A percentile compares a stretch with the other conserved stretches of the same genome.
phyloP scores from a whole-genome alignment of 2,329 filamentous ascomycete genomes.

The Colletotrichum higginsianum region DNA sequence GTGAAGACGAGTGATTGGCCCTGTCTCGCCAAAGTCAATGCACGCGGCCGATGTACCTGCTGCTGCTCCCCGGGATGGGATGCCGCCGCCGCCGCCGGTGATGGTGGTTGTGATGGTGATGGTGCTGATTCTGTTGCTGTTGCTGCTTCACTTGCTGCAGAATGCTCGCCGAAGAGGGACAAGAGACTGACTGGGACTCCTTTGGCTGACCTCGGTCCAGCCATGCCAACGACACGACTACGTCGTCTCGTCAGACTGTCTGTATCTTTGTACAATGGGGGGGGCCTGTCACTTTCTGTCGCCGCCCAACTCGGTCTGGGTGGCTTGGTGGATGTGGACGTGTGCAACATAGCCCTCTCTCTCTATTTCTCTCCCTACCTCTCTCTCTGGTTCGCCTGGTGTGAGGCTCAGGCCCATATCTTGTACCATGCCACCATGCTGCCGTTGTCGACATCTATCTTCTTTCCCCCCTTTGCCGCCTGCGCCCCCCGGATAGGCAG shows the following conservation, averaged over 20 bases:
- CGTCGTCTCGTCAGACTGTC: slow-evolving; percentile 25
- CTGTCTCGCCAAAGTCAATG: slow-evolving; percentile 41
- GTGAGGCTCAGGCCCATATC: slow-evolving; percentile 11
- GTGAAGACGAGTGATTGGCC: slow-evolving; percentile 26
- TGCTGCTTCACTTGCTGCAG: slow-evolving; percentile 12
- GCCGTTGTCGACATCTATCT: slow-evolving; percentile 17
- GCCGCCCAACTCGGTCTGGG: slow-evolving; percentile 19
- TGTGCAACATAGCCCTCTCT: slow-evolving; percentile 15
- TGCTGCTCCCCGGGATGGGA: slow-evolving; percentile 30
- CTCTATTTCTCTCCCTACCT: no score
- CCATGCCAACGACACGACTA: slow-evolving; percentile 26
- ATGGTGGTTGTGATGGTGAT: no score
- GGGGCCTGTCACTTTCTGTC: slow-evolving; percentile 20
- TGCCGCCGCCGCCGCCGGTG: background rate
- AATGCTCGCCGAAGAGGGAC: background rate
- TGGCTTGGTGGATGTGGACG: slow-evolving; percentile 5
- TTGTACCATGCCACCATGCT: slow-evolving; percentile 27
- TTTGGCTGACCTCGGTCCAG: slow-evolving; percentile 21
- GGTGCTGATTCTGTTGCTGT: background rate
- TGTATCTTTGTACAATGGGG: slow-evolving; percentile 22
- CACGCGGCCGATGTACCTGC: slow-evolving; percentile 32
- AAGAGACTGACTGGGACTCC: background rate
- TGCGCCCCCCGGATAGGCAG: slow-evolving; percentile 1
- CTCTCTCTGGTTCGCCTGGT: slow-evolving; percentile 10
- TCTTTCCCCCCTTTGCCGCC: slow-evolving; percentile 5